Base-by-base conservation (phyloP, 2,329 filamentous ascomycete genomes). In the Xylariaceae sp. region DNA sequence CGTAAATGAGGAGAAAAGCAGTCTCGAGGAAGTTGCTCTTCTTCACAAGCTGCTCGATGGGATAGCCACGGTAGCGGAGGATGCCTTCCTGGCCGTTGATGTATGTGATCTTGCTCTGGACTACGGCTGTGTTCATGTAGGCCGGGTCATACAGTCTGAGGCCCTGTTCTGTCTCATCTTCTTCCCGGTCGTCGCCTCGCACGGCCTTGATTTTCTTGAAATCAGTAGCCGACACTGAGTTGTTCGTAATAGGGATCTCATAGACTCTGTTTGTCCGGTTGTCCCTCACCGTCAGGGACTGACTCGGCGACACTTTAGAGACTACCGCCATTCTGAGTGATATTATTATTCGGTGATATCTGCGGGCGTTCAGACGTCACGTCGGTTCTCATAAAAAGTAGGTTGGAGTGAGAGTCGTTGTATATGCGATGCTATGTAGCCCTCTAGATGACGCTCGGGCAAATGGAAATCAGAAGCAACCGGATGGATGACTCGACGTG, bases 91-190 rank as follows among this genome's bases (percentile, higher is more conserved):
- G 74, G 42, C 80, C 80, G 66, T 81, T 80, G 68, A 81, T 81
- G 72, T 80, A 81, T 34, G 78, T 80, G 66, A 81, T 81, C 53
- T 70, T 74, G 65, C 75, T 78, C 71, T 77, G 70, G 17, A 80
- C 74, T 1, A 80, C 79, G 15, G 78, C 78, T 1, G 79, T 81
- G 72, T 81, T 81, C 75, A 80, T 78, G 71, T 79, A 81, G 2
- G 76, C 79, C n/a, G 78, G 78, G 68, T 81, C 79, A 57, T 74
- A 80, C 42, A 81, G 73, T 18, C 78, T 70, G n/a, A 81, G 74
- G 9, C 79, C 79, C 64, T 80, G 77, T 8, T 72, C 72, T 2
- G 76, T 78, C 71, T 80, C 77, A 67, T 80, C 74, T 57, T 80
- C 77, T 8, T 73, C 66, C 15, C 75, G 73, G 64, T 75, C 74